Conservation (phyloP, 1,139 yeast species). For the Kodamaea sp. region DNA sequence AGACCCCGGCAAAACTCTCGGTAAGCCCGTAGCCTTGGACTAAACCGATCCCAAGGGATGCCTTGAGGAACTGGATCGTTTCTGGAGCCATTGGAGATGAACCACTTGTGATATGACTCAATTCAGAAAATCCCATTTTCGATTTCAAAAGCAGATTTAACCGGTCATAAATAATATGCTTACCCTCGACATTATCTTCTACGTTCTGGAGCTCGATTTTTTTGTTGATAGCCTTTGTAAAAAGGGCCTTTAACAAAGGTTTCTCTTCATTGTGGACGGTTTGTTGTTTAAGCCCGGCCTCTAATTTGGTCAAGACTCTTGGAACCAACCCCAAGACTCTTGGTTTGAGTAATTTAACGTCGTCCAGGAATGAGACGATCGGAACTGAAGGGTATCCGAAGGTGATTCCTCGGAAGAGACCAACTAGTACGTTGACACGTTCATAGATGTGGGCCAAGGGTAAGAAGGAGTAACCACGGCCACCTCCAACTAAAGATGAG, state of each 20-base stretch:
- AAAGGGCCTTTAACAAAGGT: slow-evolving; percentile 24
- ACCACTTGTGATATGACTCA: slow-evolving; percentile 30
- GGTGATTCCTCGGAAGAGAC: slow-evolving; percentile 29
- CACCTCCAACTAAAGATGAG: slow-evolving; percentile 11
- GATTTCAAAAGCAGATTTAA: slow-evolving; percentile 23
- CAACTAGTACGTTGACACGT: slow-evolving; percentile 27
- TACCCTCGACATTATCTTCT: slow-evolving; percentile 28
- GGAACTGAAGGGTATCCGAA: slow-evolving; percentile 42
- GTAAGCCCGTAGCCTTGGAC: slow-evolving; percentile 47
- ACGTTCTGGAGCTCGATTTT: slow-evolving; percentile 30
- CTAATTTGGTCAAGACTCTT: slow-evolving; percentile 22
- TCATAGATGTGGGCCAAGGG: slow-evolving; percentile 76
- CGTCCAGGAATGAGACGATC: slow-evolving; percentile 35
- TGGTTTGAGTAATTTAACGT: slow-evolving; percentile 34
- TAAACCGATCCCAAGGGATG: slow-evolving; percentile 36
- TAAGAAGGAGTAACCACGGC: slow-evolving; percentile 33
- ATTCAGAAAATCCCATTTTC: slow-evolving; percentile 36
- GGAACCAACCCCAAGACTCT: slow-evolving; percentile 21
- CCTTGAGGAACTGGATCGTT: slow-evolving; percentile 40
- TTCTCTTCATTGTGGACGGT: slow-evolving; percentile 38
- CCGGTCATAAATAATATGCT: slow-evolving; percentile 32
- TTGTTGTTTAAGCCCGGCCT: slow-evolving; percentile 22
- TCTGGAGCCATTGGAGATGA: slow-evolving; percentile 45
- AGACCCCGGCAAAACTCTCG: slow-evolving; percentile 44
- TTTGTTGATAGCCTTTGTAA: slow-evolving; percentile 28